A percentile compares a stretch with the other conserved stretches of the same genome.
Conservation (phyloP, 768 basidiomycete species). For the Phaffia australis region DNA sequence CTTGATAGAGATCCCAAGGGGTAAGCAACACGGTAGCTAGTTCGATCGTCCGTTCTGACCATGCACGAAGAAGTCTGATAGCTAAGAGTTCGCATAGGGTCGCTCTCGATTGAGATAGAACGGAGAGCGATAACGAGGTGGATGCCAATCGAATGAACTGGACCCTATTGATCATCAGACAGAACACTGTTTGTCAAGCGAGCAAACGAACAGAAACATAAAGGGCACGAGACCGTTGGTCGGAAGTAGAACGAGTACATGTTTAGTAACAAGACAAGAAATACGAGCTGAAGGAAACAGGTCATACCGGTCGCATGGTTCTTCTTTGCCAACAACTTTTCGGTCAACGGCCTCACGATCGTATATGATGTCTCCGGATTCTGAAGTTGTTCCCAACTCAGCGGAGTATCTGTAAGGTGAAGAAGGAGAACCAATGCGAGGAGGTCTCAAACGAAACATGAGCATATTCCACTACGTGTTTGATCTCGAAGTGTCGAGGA, state of each 20-base stretch:
- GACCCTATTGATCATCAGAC: neutral
- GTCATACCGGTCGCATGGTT: constrained; percentile 58
- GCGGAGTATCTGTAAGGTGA: constrained; percentile 58
- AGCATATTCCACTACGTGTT: no score
- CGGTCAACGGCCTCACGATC: constrained; percentile 66
- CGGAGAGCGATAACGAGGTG: constrained; percentile 19
- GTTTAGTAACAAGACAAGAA: neutral
- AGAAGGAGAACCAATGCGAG: no score
- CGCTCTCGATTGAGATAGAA: constrained; percentile 49
- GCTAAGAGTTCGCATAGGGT: constrained; percentile 83
- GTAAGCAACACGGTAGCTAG: constrained; percentile 22
- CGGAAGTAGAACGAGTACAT: constrained; percentile 66
- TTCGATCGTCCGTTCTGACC: constrained; percentile 37
- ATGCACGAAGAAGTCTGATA: constrained; percentile 61
- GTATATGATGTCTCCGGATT: constrained; percentile 85
- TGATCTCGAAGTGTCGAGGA: no score
- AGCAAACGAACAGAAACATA: neutral
- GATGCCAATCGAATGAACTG: constrained; percentile 17
- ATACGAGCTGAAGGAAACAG: neutral
- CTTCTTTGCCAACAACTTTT: constrained; percentile 69
- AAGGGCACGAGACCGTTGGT: constrained; percentile 49
- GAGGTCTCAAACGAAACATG: neutral
- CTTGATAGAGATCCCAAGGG: constrained; percentile 25
- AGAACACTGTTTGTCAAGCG: neutral
- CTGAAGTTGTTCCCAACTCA: constrained; percentile 67